Conservation (phyloP, 2,329 filamentous ascomycete species). For the Ophiocordyceps unilateralis region DNA sequence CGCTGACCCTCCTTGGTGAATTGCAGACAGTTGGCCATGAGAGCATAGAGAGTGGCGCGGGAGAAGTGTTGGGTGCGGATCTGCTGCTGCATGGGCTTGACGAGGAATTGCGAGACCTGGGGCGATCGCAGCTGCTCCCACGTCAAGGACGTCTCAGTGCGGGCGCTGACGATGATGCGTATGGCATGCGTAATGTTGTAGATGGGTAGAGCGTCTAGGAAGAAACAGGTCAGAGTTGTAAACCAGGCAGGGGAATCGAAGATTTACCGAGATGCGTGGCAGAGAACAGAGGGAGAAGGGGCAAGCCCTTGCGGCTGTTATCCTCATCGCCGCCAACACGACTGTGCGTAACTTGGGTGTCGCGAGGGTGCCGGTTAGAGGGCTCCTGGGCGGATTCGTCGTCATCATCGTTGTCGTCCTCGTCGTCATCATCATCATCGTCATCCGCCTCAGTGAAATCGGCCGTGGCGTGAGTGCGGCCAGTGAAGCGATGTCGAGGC, state of each 20-base stretch:
- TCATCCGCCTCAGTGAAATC: conserved; percentile 50
- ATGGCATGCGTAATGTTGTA: conserved; percentile 86
- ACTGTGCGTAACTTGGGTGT: conserved; percentile 26
- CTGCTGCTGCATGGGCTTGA: conserved; percentile 89
- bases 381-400: conserved; percentile 18
- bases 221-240: background rate
- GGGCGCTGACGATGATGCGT: conserved; percentile 63
- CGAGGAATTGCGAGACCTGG: conserved; percentile 84
- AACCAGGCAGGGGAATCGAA: conserved; percentile 1
- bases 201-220: conserved; percentile 62
- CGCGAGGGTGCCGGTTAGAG: conserved; percentile 9
- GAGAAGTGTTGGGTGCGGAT: conserved; percentile 73
- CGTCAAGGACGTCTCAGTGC: conserved; percentile 79
- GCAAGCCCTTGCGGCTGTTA: conserved; percentile 14
- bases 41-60: conserved; percentile 68
- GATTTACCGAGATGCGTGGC: conserved; percentile 53
- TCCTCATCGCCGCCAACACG: conserved; percentile 28
- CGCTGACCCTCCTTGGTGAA: conserved; percentile 75
- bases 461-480: conserved; percentile 35
- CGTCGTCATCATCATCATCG: conserved; percentile 26
- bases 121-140: conserved; percentile 96
- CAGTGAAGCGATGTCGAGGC: conserved; percentile 10
- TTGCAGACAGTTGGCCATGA: conserved; percentile 87
- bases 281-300: conserved; percentile 61
- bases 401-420: conserved; percentile 33